Evolutionary conservation across 116 monocot species (phyloP).

Genomic region (Zostera marina): DNA sequence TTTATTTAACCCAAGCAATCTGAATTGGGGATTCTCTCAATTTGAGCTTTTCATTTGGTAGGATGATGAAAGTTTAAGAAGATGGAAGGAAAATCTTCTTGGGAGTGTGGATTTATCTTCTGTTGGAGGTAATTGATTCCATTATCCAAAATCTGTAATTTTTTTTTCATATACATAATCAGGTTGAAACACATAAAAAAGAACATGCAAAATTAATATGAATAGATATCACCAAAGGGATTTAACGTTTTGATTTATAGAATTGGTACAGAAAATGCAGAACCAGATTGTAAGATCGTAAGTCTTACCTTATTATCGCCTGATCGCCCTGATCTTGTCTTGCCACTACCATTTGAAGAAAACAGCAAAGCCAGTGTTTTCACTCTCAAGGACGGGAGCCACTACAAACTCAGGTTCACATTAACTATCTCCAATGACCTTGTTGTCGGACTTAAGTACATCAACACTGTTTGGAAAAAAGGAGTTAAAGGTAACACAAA

Average conservation of each 20-base stretch:
- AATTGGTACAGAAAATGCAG: conserved; percentile 13
- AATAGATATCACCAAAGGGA: conserved; percentile 4
- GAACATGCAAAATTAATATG: neutral
- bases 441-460: conserved; percentile 72
- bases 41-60: conserved; percentile 5
- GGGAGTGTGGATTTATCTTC: conserved; percentile 52
- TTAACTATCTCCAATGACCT: conserved; percentile 74
- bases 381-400: conserved; percentile 67
- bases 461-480: conserved; percentile 83
- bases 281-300: conserved; percentile 41
- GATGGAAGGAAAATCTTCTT: conserved; percentile 87
- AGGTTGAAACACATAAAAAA: neutral
- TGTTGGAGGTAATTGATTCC: conserved; percentile 47
- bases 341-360: conserved; percentile 48
- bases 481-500: conserved; percentile 46
- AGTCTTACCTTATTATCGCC: conserved; percentile 56
- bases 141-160: conserved; percentile 4
- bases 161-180: neutral
- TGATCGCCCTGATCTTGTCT: conserved; percentile 27
- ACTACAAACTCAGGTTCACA: conserved; percentile 49
- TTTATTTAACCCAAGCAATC: neutral
- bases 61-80: conserved; percentile 93
- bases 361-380: conserved; percentile 50
- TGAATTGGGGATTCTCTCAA: neutral
- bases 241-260: conserved; percentile 7